These are phyloP conservation scores for Rutstroemia sp. DNA, from an alignment of 2,329 filamentous ascomycete genomes.

Conservation along the genomic window DNA sequence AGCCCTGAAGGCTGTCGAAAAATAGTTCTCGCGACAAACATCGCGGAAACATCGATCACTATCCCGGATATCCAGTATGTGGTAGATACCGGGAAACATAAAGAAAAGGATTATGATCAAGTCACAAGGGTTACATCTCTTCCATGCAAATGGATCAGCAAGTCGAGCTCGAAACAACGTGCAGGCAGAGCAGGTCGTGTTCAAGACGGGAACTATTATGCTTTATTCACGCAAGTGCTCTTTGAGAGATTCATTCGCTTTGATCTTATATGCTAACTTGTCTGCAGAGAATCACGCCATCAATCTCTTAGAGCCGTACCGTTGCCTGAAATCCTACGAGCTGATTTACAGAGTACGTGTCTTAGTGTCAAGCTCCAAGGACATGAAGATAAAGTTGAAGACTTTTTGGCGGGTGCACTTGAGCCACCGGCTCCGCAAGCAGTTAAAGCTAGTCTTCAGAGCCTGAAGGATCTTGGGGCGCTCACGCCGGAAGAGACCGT, in stretches of 20 bases:
- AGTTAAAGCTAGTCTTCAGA: conserved; percentile 71
- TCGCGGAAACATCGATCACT: conserved; percentile 95
- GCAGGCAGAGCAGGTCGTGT: conserved; percentile 90
- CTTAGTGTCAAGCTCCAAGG: conserved; percentile 92
- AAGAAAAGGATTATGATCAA: conserved; percentile 86
- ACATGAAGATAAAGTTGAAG: conserved; percentile 66
- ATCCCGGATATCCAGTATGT: conserved; percentile 94
- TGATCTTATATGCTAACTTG: neutral
- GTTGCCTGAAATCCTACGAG: conserved; percentile 83
- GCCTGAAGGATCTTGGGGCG: conserved; percentile 80
- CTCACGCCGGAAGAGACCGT: conserved; percentile 69
- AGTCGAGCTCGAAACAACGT: conserved; percentile 85
- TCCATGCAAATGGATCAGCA: conserved; percentile 87
- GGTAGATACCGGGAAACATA: conserved; percentile 87
- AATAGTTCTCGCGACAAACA: conserved; percentile 88
- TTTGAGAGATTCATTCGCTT: neutral
- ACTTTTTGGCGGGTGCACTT: conserved; percentile 74
- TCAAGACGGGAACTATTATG: conserved; percentile 80
- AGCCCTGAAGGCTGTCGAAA: conserved; percentile 75
- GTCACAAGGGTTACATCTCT: conserved; percentile 84
- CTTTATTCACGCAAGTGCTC: conserved; percentile 71
- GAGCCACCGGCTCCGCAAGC: conserved; percentile 77
- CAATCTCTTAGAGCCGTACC: conserved; percentile 64
- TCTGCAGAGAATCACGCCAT: conserved; percentile 55
- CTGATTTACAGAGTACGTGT: conserved; percentile 86